phyloP scores from a whole-genome alignment of 1,139 yeast species.

The Geotrichum klebahnii region DNA sequence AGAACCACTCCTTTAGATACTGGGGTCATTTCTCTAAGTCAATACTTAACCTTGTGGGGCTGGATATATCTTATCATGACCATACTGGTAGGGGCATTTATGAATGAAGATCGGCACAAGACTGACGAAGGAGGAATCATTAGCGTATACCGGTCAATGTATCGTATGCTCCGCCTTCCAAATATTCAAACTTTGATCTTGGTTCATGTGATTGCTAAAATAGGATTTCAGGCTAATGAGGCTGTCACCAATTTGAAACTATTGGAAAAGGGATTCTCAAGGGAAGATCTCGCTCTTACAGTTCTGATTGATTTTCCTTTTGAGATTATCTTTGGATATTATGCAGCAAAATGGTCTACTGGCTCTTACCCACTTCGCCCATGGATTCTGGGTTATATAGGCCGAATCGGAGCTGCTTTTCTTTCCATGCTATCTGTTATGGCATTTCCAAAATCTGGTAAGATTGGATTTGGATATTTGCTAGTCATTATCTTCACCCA shows the following conservation, averaged over 20 bases:
- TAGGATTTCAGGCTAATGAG: conserved; percentile 94
- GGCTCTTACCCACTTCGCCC: conserved; percentile 71
- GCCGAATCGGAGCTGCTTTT: conserved; percentile 70
- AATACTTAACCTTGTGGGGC: conserved; percentile 77
- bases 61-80: conserved; percentile 67
- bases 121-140: conserved; percentile 36
- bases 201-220: conserved; percentile 73
- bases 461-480: conserved; percentile 53
- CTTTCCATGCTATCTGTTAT: conserved; percentile 72
- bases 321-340: conserved; percentile 90
- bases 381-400: conserved; percentile 88
- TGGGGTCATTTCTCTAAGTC: conserved; percentile 70
- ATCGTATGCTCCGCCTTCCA: conserved; percentile 66
- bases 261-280: conserved; percentile 87
- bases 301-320: conserved; percentile 94
- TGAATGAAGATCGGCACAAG: conserved; percentile 43
- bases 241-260: conserved; percentile 90
- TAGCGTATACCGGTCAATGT: conserved; percentile 70
- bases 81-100: conserved; percentile 48
- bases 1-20: conserved; percentile 55
- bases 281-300: conserved; percentile 89
- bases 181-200: conserved; percentile 71
- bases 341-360: conserved; percentile 91
- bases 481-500: conserved; percentile 73
- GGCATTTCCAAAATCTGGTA: conserved; percentile 62